Evolutionary conservation across 805 yeast genomes (phyloP), one percentile per base, ranked within the genome.

Genomic region (Saturnispora kantuleensis): DNA sequence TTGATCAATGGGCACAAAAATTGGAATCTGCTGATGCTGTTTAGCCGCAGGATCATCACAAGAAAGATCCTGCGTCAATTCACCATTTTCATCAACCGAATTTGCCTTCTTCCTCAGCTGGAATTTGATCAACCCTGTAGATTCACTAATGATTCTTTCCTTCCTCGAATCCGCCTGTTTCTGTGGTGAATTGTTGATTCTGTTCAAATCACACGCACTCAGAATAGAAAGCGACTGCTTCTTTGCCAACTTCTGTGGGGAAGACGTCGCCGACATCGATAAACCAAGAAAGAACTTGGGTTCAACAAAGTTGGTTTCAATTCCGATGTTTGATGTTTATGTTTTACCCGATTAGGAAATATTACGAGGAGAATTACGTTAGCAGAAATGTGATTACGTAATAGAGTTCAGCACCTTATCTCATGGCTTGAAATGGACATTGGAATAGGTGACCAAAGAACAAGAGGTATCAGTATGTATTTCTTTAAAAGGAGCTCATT

Each of bases 101-200:
- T 36, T 50, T 1, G 48, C 30, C 3, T 49, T 38, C 21, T 52
- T 56, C 21, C 50, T 44, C 18, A 69, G 45, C 0, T 71, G 59
- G 51, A 73, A 70, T 49, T 71, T 73, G 13, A 65, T 72, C 32
- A 74, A 54, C 0, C 81, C 80, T 0, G 79, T 74, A 6, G 71
- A 62, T 48, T 70, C 74, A 50, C 78, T 72, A 11, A 71, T 60
- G 10, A 73, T 55, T 47, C 79, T 56, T 45, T 68, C 68, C 34
- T 56, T 65, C 10, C 40, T 31, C 11, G 31, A 21, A 15, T 31
- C 18, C 12, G 21, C 10, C 13, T 39, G 13, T 39, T 12, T 31
- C 33, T 32, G n/a, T 11, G 11, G 32, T 16, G 17, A 28, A 38
- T 50, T 52, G 39, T 52, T 55, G 18, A 58, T 39, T 35, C 50